Evolutionary conservation across 2,329 filamentous ascomycete genomes (phyloP), one percentile per base, ranked within the genome.

Genomic region (Diplodia sapinea): DNA sequence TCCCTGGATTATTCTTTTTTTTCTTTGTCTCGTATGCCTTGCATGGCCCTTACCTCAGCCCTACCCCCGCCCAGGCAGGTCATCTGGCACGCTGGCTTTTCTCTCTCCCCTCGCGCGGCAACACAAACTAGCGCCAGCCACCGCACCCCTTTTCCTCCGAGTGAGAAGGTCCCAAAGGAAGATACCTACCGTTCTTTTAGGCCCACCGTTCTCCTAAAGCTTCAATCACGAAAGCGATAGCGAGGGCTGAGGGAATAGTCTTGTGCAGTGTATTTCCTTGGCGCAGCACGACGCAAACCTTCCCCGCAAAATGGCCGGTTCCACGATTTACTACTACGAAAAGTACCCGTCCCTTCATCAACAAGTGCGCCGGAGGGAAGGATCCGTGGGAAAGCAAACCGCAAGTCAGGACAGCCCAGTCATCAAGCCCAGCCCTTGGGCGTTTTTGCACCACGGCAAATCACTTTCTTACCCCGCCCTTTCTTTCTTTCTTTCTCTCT

Each of bases 1-100:
- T 51, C 59, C 59, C 47, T 29, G 59, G 29, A 13, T 33, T 49
- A 23, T 62, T 26, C 23, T n/a, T 49, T 49, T 23, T 51, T 51
- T 38, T 43, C 57, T 61, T 33, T 61, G 56, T 59, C 56, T 61
- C 29, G 26, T 50, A 43, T 63, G 59, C 59, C 59, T 63, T 63
- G 59, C 59, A 63, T 63, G 11, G 59, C 59, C 59, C 59, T 63
- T 63, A 63, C 43, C 43, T 63, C 59, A 63, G 59, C 59, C 59
- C 59, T 63, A 63, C 33, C 47, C 47, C 59, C 29, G 36, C 54
- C 26, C 54, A 8, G 20, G 40, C 36, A 61, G 59, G 59, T 63
- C 59, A 63, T 63, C 43, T 63, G 59, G 59, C 59, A 38, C 29
- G 17, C 59, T 51, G 43, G 47, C 29, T 51, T 51, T 63, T 26